Conservation (phyloP, 108 stramenopile species). For the Hondaea fermentalgiana region DNA sequence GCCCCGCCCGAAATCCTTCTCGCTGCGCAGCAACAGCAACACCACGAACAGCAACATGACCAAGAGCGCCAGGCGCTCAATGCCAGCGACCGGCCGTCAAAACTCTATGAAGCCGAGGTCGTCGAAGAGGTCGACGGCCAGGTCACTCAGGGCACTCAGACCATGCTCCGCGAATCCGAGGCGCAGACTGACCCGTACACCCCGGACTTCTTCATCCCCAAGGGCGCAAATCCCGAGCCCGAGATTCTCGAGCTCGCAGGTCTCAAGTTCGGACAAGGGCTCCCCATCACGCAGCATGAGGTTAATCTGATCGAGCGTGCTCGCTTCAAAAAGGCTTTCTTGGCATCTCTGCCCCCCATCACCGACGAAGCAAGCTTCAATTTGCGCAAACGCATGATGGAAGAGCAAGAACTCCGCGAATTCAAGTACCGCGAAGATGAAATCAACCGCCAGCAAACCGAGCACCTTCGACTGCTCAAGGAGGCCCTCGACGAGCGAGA, state of each 20-base stretch:
- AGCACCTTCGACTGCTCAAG: slow-evolving; percentile 32
- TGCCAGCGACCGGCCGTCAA: neutral
- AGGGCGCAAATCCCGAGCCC: slow-evolving; percentile 35
- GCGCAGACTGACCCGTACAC: slow-evolving; percentile 58
- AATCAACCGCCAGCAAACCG: neutral
- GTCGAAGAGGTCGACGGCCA: slow-evolving; percentile 27
- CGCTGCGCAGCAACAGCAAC: neutral
- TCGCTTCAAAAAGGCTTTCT: slow-evolving; percentile 30
- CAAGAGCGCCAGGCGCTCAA: neutral
- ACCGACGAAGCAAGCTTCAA: slow-evolving; percentile 52
- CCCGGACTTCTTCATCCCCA: slow-evolving; percentile 35
- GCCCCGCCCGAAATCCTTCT: slow-evolving; percentile 48
- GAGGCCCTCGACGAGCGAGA: slow-evolving; percentile 46
- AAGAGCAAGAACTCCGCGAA: slow-evolving; percentile 28
- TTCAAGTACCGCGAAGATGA: slow-evolving; percentile 18
- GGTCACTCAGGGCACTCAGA: slow-evolving; percentile 40
- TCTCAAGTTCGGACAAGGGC: slow-evolving; percentile 24
- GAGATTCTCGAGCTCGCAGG: slow-evolving; percentile 48
- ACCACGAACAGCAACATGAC: neutral
- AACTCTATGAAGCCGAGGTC: neutral
- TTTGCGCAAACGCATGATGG: slow-evolving; percentile 47
- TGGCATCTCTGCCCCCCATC: slow-evolving; percentile 49
- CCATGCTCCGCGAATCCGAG: slow-evolving; percentile 50
- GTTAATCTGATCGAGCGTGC: slow-evolving; percentile 51
- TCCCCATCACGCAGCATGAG: slow-evolving; percentile 40